Evolutionary conservation across 805 yeast genomes (phyloP).

Genomic region (Cyberlindnera maclurae): DNA sequence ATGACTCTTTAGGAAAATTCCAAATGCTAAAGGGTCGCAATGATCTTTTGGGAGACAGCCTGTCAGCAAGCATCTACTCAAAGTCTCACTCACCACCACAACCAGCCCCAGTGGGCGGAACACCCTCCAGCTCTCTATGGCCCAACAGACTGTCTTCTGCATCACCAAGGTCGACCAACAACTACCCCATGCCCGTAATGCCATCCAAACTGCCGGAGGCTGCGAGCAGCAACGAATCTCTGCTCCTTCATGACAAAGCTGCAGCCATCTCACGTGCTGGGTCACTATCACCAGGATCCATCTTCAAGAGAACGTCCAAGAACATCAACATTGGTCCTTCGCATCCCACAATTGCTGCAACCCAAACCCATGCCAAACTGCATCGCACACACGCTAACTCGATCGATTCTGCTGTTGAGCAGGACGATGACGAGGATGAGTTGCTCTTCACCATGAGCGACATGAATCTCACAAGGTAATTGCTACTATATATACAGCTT

Average conservation of each 20-base stretch:
- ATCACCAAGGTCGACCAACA: constrained; percentile 25
- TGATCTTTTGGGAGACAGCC: constrained; percentile 48
- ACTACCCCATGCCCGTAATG: constrained; percentile 17
- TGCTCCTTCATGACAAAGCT: constrained; percentile 8
- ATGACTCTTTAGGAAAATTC: constrained; percentile 44
- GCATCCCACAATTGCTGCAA: constrained; percentile 26
- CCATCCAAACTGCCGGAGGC: constrained; percentile 25
- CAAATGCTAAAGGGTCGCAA: constrained; percentile 47
- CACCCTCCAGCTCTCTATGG: constrained; percentile 5
- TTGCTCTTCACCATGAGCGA: constrained; percentile 68
- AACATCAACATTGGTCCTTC: constrained; percentile 24
- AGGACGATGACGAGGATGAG: constrained; percentile 55
- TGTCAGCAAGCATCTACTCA: constrained; percentile 40
- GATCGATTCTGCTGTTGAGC: neutral
- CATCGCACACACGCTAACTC: constrained; percentile 13
- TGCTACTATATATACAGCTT: constrained; percentile 4
- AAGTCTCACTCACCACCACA: constrained; percentile 17
- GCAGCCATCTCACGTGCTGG: constrained; percentile 12
- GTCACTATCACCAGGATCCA: constrained; percentile 18
- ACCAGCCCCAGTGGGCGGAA: neutral
- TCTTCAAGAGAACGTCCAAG: constrained; percentile 7
- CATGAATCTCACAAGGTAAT: constrained; percentile 40
- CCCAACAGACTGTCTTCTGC: constrained; percentile 20
- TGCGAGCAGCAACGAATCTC: constrained; percentile 20
- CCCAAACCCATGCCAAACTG: constrained; percentile 26